phyloP scores from a whole-genome alignment of 2,329 filamentous ascomycete species.

The Elsinoe australis region DNA sequence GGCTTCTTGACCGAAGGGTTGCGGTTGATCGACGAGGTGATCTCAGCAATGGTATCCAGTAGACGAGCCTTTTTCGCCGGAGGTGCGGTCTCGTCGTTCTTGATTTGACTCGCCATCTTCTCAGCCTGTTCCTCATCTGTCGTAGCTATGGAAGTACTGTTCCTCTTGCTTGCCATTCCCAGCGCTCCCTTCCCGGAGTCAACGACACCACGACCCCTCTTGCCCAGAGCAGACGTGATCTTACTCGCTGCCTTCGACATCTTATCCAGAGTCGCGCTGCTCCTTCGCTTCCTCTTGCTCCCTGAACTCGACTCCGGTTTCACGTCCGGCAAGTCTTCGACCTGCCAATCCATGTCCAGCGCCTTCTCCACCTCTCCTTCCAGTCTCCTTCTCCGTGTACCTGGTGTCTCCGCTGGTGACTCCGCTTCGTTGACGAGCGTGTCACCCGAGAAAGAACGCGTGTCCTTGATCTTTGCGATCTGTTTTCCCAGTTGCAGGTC shows the following conservation, averaged over 20 bases:
- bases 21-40: constrained; percentile 9
- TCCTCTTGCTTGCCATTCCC: constrained; percentile 19
- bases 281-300: constrained; percentile 15
- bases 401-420: constrained; percentile 19
- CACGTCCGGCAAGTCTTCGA: constrained; percentile 18
- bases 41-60: constrained; percentile 20
- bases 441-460: constrained; percentile 34
- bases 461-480: constrained; percentile 18
- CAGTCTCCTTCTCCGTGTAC: constrained; percentile 23
- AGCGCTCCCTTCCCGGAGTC: constrained; percentile 33
- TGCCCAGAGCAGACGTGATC: constrained; percentile 28
- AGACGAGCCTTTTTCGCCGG: constrained; percentile 17
- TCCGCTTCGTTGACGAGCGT: constrained; percentile 29
- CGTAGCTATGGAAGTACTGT: constrained; percentile 10
- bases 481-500: constrained; percentile 24
- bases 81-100: constrained; percentile 14
- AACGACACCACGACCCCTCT: constrained; percentile 32
- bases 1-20: constrained; percentile 31
- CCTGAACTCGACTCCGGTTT: constrained; percentile 3
- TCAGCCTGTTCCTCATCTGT: constrained; percentile 16
- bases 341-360: constrained; percentile 36
- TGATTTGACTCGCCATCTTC: constrained; percentile 16
- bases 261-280: constrained; percentile 18
- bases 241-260: constrained; percentile 18
- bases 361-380: constrained; percentile 41